Percentiles rank a stretch among this genome's conserved stretches.
These are phyloP conservation scores for Aspergillus udagawae DNA, from an alignment of 2,329 filamentous ascomycete species.

Conservation along the genomic window DNA sequence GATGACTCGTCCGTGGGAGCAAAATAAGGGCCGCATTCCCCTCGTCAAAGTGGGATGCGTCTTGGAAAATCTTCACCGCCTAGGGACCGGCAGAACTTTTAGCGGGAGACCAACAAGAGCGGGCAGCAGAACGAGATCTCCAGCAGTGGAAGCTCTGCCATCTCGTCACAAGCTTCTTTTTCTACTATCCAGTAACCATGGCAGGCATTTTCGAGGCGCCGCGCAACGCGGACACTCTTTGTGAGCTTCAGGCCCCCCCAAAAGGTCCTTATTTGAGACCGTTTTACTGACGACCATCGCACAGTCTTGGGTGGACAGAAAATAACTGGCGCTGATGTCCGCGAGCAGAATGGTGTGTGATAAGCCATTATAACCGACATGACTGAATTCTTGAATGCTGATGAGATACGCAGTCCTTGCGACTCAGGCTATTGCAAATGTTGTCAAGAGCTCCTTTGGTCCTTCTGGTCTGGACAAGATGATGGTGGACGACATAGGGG, in stretches of 20 bases:
- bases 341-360: conserved; percentile 83
- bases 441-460: conserved; percentile 97
- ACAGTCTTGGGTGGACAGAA: conserved; percentile 89
- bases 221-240: conserved; percentile 86
- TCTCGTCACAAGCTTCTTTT: conserved; percentile 19
- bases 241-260: conserved; percentile 41
- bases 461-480: conserved; percentile 98
- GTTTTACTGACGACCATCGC: conserved; percentile 32
- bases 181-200: conserved; percentile 54
- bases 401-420: conserved; percentile 65
- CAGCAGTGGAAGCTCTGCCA: conserved; percentile 28
- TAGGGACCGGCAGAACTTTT: conserved; percentile 39
- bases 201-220: conserved; percentile 94
- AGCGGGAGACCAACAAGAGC: conserved; percentile 19
- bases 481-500: conserved; percentile 99
- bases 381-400: conserved; percentile 7
- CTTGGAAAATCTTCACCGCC: conserved; percentile 35
- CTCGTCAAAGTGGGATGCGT: conserved; percentile 38
- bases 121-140: conserved; percentile 9
- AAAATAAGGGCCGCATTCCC: conserved; percentile 15
- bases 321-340: conserved; percentile 93
- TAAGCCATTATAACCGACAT: conserved; percentile 2
- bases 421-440: conserved; percentile 96
- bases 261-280: conserved; percentile 1
- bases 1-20: conserved; percentile 6